A percentile compares a stretch with the other conserved stretches of the same genome.
phyloP scores from a whole-genome alignment of 2,329 filamentous ascomycete species.

The Colletotrichum sojae region DNA sequence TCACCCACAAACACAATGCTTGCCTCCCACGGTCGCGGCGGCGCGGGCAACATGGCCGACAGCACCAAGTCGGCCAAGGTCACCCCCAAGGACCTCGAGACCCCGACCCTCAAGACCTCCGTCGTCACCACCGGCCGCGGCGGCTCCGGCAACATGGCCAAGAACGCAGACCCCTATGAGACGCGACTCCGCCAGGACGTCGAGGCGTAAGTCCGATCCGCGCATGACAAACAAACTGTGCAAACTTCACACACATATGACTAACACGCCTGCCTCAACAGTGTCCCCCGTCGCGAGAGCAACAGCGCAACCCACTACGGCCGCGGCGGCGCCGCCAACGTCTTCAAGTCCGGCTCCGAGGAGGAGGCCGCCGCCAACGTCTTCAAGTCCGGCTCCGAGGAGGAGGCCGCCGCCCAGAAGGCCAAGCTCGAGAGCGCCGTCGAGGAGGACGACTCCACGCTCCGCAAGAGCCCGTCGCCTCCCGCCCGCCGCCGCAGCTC shows the following conservation, averaged over 20 bases:
- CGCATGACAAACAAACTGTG: slow-evolving; percentile 21
- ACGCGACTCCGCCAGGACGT: slow-evolving; percentile 90
- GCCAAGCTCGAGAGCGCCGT: slow-evolving; percentile 48
- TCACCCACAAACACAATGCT: slow-evolving; percentile 53
- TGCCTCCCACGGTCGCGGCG: slow-evolving; percentile 81
- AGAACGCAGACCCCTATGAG: slow-evolving; percentile 77
- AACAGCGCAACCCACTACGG: slow-evolving; percentile 76
- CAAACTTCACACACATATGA: neutral
- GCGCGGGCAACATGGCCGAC: slow-evolving; percentile 81
- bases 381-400: slow-evolving; percentile 63
- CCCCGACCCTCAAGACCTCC: slow-evolving; percentile 86
- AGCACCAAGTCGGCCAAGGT: slow-evolving; percentile 62
- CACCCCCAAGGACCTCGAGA: slow-evolving; percentile 77
- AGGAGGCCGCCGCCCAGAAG: slow-evolving; percentile 49
- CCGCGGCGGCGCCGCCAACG: slow-evolving; percentile 82
- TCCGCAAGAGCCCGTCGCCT: slow-evolving; percentile 40
- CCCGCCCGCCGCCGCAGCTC: slow-evolving; percentile 31
- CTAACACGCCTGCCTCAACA: slow-evolving; percentile 47
- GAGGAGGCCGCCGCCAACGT: slow-evolving; percentile 59
- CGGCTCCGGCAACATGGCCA: slow-evolving; percentile 89
- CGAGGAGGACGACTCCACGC: slow-evolving; percentile 48
- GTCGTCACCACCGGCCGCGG: slow-evolving; percentile 92
- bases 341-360: slow-evolving; percentile 66
- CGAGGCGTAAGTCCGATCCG: slow-evolving; percentile 68
- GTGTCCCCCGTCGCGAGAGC: slow-evolving; percentile 69